Conservation (phyloP, 139 green algal genomes). For the Asterochloris erici region DNA sequence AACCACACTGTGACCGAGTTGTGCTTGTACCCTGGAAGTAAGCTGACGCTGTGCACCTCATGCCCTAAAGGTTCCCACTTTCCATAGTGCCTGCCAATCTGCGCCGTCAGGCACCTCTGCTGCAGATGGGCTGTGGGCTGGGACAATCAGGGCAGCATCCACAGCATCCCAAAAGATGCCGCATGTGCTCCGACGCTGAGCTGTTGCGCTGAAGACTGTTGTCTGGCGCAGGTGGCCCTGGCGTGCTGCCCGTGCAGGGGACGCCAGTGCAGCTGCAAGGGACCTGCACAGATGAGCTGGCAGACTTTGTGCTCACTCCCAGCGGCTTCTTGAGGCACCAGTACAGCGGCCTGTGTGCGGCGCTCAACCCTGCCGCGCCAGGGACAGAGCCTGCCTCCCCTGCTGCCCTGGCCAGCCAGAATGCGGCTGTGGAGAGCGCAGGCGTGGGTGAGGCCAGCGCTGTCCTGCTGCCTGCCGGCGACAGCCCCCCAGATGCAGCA, state of each 20-base stretch:
- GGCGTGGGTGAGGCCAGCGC: background rate
- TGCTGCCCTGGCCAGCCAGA: background rate
- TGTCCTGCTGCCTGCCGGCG: background rate
- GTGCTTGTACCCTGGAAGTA: conserved; percentile 1
- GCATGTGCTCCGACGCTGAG: no score
- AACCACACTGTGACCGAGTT: background rate
- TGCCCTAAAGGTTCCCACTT: no score
- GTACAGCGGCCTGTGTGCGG: conserved; percentile 14
- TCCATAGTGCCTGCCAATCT: no score
- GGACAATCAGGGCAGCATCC: no score
- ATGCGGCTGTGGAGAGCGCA: conserved; percentile 11
- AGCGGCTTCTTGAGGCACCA: background rate
- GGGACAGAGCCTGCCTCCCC: background rate
- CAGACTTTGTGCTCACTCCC: background rate
- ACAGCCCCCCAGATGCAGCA: no score
- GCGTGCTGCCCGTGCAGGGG: background rate
- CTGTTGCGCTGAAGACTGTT: no score
- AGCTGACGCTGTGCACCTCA: no score
- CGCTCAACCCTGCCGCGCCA: conserved; percentile 5
- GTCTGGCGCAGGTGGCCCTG: no score
- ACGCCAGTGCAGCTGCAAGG: background rate
- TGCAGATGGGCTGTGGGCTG: no score
- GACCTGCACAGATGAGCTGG: conserved; percentile 1
- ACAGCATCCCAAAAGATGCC: no score
- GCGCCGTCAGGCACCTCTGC: no score